A percentile compares a stretch with the other conserved stretches of the same genome.
These are phyloP conservation scores for Suillus subaureus DNA, from an alignment of 768 basidiomycete species.

Conservation along the genomic window DNA sequence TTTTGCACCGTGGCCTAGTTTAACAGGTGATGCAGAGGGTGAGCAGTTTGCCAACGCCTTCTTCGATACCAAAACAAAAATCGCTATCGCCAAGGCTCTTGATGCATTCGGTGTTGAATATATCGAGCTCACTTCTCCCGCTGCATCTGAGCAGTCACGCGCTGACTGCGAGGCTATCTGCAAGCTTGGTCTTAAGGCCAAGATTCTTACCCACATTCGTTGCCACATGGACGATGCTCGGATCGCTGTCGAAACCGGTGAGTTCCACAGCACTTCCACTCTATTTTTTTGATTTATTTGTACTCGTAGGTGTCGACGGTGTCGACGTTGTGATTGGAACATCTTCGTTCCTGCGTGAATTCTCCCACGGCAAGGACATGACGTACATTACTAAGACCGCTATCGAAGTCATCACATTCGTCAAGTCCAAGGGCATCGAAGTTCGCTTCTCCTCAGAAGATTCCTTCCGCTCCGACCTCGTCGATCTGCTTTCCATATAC, in stretches of 20 bases:
- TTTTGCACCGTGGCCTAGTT: conserved; percentile 13
- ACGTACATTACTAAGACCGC: conserved; percentile 98
- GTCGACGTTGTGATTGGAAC: conserved; percentile 99
- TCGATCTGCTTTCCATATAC: conserved; percentile 98
- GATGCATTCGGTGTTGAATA: conserved; percentile 99
- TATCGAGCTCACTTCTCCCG: conserved; percentile 98
- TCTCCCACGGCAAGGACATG: conserved; percentile 99
- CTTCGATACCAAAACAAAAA: conserved; percentile 99
- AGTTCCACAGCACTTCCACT: conserved; percentile 19
- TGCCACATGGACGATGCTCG: conserved; percentile 99
- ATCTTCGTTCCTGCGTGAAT: conserved; percentile 98
- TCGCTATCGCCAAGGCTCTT: conserved; percentile 96
- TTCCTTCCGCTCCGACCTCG: conserved; percentile 99
- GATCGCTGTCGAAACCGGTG: conserved; percentile 97
- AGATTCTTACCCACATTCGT: conserved; percentile 98
- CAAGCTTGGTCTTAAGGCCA: conserved; percentile 94
- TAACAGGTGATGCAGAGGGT: conserved; percentile 63
- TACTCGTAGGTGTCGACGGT: conserved; percentile 83
- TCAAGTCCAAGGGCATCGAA: conserved; percentile 99
- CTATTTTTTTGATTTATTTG: background rate
- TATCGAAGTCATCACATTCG: conserved; percentile 97
- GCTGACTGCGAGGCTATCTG: conserved; percentile 97
- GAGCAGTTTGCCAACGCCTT: conserved; percentile 99
- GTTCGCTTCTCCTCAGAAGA: conserved; percentile 99
- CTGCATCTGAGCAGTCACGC: conserved; percentile 94